Evolutionary conservation across 2,329 filamentous ascomycete genomes (phyloP).

Genomic region (Metarhizium robertsii): DNA sequence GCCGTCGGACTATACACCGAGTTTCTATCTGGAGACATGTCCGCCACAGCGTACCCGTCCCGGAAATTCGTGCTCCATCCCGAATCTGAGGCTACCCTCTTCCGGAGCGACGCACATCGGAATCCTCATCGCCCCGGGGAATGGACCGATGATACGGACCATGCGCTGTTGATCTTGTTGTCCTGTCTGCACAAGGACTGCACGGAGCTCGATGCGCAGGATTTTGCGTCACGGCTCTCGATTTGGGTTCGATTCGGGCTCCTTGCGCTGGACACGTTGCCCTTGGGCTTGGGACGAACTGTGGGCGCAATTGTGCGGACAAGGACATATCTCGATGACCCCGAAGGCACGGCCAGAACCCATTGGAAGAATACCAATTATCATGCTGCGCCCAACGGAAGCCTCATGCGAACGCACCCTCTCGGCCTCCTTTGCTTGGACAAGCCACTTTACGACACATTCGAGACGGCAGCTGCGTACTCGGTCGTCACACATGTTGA

Average conservation of each 20-base stretch:
- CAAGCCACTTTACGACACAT: constrained; percentile 31
- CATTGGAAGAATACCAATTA: constrained; percentile 31
- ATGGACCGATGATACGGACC: constrained; percentile 49
- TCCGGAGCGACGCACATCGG: constrained; percentile 34
- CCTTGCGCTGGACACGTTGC: constrained; percentile 33
- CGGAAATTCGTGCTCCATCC: constrained; percentile 30
- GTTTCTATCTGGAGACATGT: constrained; percentile 30
- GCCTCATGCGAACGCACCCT: constrained; percentile 43
- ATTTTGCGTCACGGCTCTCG: constrained; percentile 22
- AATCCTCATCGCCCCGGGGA: constrained; percentile 29
- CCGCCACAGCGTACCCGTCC: constrained; percentile 25
- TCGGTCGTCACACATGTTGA: constrained; percentile 40
- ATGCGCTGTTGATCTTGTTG: constrained; percentile 38
- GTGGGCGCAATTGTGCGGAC: constrained; percentile 34
- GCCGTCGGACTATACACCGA: constrained; percentile 46
- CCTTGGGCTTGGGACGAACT: constrained; percentile 37
- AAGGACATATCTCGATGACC: constrained; percentile 28
- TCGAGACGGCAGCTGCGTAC: constrained; percentile 30
- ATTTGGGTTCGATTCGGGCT: constrained; percentile 40
- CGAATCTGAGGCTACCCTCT: constrained; percentile 26
- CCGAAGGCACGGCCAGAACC: constrained; percentile 27
- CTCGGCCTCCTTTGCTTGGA: constrained; percentile 37
- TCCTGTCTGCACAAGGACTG: constrained; percentile 36
- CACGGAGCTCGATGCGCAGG: constrained; percentile 6
- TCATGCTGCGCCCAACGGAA: constrained; percentile 39